Evolutionary conservation across 305 asterid species (phyloP), one percentile per base, ranked within the genome.

Genomic region (Petunia hybrid): DNA sequence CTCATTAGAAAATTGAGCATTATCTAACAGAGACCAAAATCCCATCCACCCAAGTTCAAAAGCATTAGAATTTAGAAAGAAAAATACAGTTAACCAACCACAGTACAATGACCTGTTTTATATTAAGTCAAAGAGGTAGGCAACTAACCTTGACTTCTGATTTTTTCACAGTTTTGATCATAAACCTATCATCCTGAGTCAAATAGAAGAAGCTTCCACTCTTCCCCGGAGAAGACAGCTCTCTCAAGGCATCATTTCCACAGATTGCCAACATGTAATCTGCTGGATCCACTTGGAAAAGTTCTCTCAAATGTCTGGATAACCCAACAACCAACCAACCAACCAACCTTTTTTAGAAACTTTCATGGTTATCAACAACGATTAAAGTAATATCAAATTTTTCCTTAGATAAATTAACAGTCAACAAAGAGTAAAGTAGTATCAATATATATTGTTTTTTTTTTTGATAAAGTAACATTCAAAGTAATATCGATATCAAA

Each of bases 171-270:
- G 99, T 97, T 87, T 97, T 97, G 82, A 97, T 97, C 97, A 94
- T 97, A 63, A 97, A 97, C 77, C 99, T 87, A 88, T 97, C 99
- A 80, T 97, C 99, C 63, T 94, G 98, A 8, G 98, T 97, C 85
- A 97, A 80, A 82, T 97, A 97, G 85, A 97, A 97, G 85, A 87
- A 90, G 82, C 99, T 97, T 80, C 99, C 99, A 85, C 99, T 97
- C 86, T 97, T 97, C 62, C 99, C 99, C 0, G 99, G 99, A 66
- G 99, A 97, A 1, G 99, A 94, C 61, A 97, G 95, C 88, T 94
- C 99, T 82, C 99, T 89, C 14, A 97, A 74, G 48, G 99, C 98
- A 85, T 93, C 97, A 76, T 91, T 87, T 35, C 98, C 99, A 79
- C 99, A 97, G 76, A 97, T 90, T 73, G 99, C 97, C 76, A 94